These are phyloP conservation scores for Hypomyces rosellus DNA, from an alignment of 2,329 filamentous ascomycete genomes.

Conservation along the genomic window DNA sequence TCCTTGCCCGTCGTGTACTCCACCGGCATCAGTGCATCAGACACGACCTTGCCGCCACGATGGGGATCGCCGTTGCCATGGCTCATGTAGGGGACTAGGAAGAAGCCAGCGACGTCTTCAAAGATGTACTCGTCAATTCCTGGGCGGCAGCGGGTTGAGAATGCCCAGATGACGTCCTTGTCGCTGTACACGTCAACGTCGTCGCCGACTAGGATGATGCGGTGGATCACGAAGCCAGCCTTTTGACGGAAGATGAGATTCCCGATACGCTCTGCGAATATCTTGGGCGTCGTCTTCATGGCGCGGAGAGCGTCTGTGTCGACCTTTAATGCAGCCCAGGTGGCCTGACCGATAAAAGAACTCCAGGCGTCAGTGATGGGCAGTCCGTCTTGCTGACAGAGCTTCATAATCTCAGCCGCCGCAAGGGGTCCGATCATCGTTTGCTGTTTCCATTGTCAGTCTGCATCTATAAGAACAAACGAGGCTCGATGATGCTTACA, in stretches of 20 bases:
- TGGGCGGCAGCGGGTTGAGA: conserved; percentile 40
- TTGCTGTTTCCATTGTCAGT: too few species aligned
- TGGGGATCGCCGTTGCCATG: conserved; percentile 30
- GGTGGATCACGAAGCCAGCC: conserved; percentile 34
- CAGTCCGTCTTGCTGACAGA: conserved; percentile 16
- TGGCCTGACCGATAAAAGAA: conserved; percentile 41
- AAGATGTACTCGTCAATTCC: conserved; percentile 37
- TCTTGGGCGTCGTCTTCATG: conserved; percentile 41
- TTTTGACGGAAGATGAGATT: conserved; percentile 38
- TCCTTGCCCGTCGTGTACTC: conserved; percentile 34
- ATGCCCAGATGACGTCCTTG: conserved; percentile 44
- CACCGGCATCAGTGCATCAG: conserved; percentile 34
- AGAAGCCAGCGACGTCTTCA: conserved; percentile 37
- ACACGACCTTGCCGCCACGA: conserved; percentile 40
- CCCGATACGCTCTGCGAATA: conserved; percentile 35
- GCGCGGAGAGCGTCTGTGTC: conserved; percentile 50
- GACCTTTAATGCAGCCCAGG: conserved; percentile 47
- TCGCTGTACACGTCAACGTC: conserved; percentile 42
- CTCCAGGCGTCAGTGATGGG: conserved; percentile 39
- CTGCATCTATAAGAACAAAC: too few species aligned
- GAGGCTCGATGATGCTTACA: too few species aligned
- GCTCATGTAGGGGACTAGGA: conserved; percentile 40
- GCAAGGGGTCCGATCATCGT: too few species aligned
- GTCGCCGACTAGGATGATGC: conserved; percentile 39
- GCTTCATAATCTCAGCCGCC: too few species aligned